Base-by-base conservation (phyloP, 2,329 filamentous ascomycete genomes). In the Dothideomycetidae sp. region DNA sequence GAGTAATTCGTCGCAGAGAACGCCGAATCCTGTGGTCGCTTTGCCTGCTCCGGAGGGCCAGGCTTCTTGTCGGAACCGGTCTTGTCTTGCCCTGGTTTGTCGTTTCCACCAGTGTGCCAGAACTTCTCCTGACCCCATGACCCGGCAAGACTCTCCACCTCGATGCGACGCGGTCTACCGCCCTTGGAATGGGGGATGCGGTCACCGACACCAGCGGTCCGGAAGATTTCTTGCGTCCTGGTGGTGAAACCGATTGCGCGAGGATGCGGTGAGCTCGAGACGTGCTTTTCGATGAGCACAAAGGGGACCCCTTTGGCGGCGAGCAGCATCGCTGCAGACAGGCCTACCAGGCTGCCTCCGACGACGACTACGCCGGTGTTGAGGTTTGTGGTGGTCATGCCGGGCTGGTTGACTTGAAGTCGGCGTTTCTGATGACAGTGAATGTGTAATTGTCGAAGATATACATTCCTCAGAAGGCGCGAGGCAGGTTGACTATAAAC, bases 21-120 rank as follows among this genome's bases (percentile, higher is more conserved):
- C n/a, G n/a, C n/a, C n/a, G n/a, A n/a, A n/a, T n/a, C n/a, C 39
- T 56, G 54, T n/a, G 54, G 53, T 23, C 56, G 33, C 3, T 52
- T 51, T n/a, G 41, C 39, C 41, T 57, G 57, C 21, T 37, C 31
- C 3, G 41, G 47, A n/a, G 53, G 51, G 26, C 48, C 50, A 9
- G 43, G 39, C 4, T 23, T 29, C 5, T 46, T 45, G 38, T 52
- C n/a, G n/a, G n/a, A 53, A 23, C 48, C 44, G 16, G 39, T 40
- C n/a, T 29, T 36, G 35, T 50, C 51, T 5, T 36, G 13, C 1
- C 48, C 52, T 2, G 45, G 51, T n/a, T n/a, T n/a, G n/a, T n/a
- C n/a, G 16, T 48, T 49, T 50, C 51, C 54, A 1, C 52, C 49
- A 35, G 52, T 43, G 11, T 52, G 40, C 12, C 40, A 41, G 18